Conservation (phyloP, 2,329 filamentous ascomycete genomes). For the Ceratocystis albifundus region DNA sequence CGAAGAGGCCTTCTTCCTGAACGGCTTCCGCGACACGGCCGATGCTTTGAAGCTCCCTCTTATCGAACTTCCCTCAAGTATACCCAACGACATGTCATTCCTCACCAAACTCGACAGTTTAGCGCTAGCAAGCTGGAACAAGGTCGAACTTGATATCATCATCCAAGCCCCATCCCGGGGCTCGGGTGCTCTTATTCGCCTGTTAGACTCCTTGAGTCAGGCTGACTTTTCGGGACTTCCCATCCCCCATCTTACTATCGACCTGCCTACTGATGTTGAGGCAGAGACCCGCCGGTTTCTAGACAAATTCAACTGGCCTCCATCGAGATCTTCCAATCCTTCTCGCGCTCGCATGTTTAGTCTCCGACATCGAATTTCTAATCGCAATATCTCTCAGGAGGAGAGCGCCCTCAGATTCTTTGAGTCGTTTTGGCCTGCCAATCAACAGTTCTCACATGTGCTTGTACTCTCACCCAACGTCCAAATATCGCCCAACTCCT, state of each 20-base stretch:
- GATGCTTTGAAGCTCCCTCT: slow-evolving; percentile 45
- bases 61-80: slow-evolving; percentile 59
- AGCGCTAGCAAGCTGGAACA: slow-evolving; percentile 68
- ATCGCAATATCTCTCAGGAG: slow-evolving; percentile 48
- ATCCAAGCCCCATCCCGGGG: slow-evolving; percentile 62
- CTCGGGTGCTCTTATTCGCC: slow-evolving; percentile 61
- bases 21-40: slow-evolving; percentile 46
- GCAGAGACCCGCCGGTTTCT: slow-evolving; percentile 51
- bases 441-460: slow-evolving; percentile 55
- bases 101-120: slow-evolving; percentile 63
- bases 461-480: slow-evolving; percentile 73
- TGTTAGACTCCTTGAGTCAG: slow-evolving; percentile 61
- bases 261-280: slow-evolving; percentile 64
- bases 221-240: slow-evolving; percentile 65
- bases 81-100: slow-evolving; percentile 58
- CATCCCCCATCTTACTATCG: slow-evolving; percentile 67
- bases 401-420: slow-evolving; percentile 65
- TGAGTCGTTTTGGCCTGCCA: slow-evolving; percentile 75
- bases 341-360: slow-evolving; percentile 47
- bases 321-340: slow-evolving; percentile 31
- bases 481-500: slow-evolving; percentile 70
- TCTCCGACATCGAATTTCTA: slow-evolving; percentile 61
- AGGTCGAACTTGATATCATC: slow-evolving; percentile 66
- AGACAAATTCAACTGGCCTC: slow-evolving; percentile 56
- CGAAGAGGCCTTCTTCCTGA: slow-evolving; percentile 59